A percentile compares a stretch with the other conserved stretches of the same genome.
These are phyloP conservation scores for Ustilago trichophora DNA, from an alignment of 1,284 basidiomycete species.

Conservation along the genomic window DNA sequence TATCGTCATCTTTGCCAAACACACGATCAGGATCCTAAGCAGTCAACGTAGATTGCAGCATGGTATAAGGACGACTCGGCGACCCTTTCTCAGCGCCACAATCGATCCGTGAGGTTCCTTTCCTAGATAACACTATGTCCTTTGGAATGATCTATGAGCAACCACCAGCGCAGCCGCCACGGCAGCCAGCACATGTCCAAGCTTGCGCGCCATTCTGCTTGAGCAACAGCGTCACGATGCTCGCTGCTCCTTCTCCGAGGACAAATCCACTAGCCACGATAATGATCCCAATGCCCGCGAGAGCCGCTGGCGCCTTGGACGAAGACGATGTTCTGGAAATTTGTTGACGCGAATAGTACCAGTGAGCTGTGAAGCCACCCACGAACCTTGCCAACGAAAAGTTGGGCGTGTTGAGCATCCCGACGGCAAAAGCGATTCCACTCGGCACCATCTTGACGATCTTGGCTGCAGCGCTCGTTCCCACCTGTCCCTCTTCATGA, in stretches of 20 bases:
- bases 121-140: too few species aligned
- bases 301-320: constrained; percentile 4
- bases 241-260: constrained; percentile 87
- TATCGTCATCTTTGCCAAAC: too few species aligned
- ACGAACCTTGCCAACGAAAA: constrained; percentile 91
- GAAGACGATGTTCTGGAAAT: background rate
- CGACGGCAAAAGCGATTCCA: constrained; percentile 70
- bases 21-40: too few species aligned
- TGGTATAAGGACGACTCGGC: too few species aligned
- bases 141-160: too few species aligned
- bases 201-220: constrained; percentile 77
- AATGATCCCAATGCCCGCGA: constrained; percentile 77
- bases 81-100: too few species aligned
- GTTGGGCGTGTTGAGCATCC: constrained; percentile 91
- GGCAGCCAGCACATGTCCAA: constrained; percentile 84
- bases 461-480: constrained; percentile 15
- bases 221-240: constrained; percentile 80
- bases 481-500: constrained; percentile 8
- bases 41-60: too few species aligned
- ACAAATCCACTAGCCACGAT: constrained; percentile 94
- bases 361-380: constrained; percentile 79
- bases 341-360: constrained; percentile 66
- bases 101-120: too few species aligned
- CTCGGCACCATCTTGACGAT: constrained; percentile 29
- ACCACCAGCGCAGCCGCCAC: constrained; percentile 77